Conservation (phyloP, 257 asterid genomes). For the Eucommia ulmoides region DNA sequence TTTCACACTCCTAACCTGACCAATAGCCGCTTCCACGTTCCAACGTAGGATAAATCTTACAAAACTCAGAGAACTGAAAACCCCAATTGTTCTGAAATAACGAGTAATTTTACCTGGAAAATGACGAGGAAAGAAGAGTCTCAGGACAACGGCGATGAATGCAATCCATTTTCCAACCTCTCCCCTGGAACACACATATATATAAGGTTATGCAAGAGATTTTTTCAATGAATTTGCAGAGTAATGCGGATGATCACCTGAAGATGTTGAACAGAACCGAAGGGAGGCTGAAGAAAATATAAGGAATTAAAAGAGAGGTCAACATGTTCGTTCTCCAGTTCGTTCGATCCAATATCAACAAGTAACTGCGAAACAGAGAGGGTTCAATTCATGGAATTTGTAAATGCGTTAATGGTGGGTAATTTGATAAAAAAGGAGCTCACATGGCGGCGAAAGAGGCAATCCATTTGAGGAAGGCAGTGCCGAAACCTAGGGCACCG, state of each 20-base stretch:
- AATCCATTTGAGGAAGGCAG: slow-evolving; percentile 75
- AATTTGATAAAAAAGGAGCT: slow-evolving; percentile 6
- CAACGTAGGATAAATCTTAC: too few species aligned
- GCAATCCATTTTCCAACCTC: slow-evolving; percentile 91
- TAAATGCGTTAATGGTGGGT: too few species aligned
- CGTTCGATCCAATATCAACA: slow-evolving; percentile 28
- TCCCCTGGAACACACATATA: slow-evolving; percentile 50
- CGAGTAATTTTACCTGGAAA: too few species aligned
- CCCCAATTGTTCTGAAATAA: too few species aligned
- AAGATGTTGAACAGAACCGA: slow-evolving; percentile 26
- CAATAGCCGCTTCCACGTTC: too few species aligned
- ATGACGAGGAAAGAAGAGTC: slow-evolving; percentile 93
- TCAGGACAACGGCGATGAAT: slow-evolving; percentile 63
- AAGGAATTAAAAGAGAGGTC: slow-evolving; percentile 29
- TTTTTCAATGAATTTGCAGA: too few species aligned
- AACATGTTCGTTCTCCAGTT: slow-evolving; percentile 42
- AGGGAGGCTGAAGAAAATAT: slow-evolving; percentile 20
- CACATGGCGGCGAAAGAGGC: slow-evolving; percentile 88
- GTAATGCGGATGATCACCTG: slow-evolving; percentile 36
- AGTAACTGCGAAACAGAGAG: slow-evolving; percentile 12
- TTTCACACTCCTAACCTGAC: too few species aligned
- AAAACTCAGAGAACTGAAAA: too few species aligned
- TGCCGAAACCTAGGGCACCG: slow-evolving; percentile 53
- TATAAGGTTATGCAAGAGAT: too few species aligned
- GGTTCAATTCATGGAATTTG: too few species aligned